These are phyloP conservation scores for Sextonia rubra DNA, from an alignment of 164 flowering plant genomes.

Conservation along the genomic window DNA sequence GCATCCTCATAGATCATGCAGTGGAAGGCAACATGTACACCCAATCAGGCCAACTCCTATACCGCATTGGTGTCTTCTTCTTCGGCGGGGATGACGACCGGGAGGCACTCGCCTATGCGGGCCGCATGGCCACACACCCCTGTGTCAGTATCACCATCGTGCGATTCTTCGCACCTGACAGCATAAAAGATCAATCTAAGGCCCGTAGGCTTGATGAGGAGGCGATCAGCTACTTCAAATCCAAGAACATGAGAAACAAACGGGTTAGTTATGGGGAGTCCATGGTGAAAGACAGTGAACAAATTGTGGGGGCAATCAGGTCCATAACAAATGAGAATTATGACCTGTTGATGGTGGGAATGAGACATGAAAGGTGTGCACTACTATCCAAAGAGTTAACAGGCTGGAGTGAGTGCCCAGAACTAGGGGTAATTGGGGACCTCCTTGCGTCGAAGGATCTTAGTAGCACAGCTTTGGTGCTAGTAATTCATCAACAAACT, in stretches of 20 bases:
- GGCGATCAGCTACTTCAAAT: slow-evolving; percentile 13
- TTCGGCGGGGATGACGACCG: slow-evolving; percentile 34
- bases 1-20: slow-evolving; percentile 31
- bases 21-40: background rate
- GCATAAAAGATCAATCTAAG: background rate
- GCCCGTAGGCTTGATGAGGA: slow-evolving; percentile 20
- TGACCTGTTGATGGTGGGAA: slow-evolving; percentile 55
- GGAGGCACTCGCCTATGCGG: slow-evolving; percentile 43
- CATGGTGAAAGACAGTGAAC: slow-evolving; percentile 25
- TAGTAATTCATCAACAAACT: slow-evolving; percentile 44
- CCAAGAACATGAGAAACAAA: background rate
- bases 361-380: slow-evolving; percentile 21
- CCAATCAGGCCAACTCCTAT: background rate
- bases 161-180: background rate
- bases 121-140: slow-evolving; percentile 29
- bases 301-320: slow-evolving; percentile 6
- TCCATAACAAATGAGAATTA: slow-evolving; percentile 6
- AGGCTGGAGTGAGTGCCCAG: slow-evolving; percentile 45
- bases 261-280: slow-evolving; percentile 17
- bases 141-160: background rate
- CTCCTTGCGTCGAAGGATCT: slow-evolving; percentile 36
- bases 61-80: slow-evolving; percentile 19
- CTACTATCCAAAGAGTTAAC: slow-evolving; percentile 19
- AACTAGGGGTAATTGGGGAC: slow-evolving; percentile 50
- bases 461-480: slow-evolving; percentile 14